Percentiles rank a stretch among this genome's conserved stretches.
phyloP scores from a whole-genome alignment of 352 stramenopile species.

The Aphanomyces stellatus region DNA sequence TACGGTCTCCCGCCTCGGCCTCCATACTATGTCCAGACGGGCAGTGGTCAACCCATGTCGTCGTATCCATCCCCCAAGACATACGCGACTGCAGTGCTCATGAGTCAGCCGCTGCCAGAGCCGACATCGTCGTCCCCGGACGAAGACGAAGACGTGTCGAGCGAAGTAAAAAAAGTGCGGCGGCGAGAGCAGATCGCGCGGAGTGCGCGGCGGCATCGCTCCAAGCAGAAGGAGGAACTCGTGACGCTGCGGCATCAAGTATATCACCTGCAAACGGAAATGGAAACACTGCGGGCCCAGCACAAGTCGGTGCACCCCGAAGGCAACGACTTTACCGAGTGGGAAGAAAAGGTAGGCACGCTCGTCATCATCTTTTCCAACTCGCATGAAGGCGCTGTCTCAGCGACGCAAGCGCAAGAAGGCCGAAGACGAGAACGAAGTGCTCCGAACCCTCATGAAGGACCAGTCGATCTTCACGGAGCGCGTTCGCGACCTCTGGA shows the following conservation, averaged over 20 bases:
- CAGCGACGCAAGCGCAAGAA: conserved; percentile 20
- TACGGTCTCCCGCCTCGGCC: not conserved
- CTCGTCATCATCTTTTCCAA: no score
- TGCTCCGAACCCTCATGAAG: conserved; percentile 1
- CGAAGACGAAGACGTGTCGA: conserved; percentile 9
- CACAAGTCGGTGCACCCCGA: conserved; percentile 17
- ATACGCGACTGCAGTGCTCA: not conserved
- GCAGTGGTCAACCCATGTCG: not conserved
- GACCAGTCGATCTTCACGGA: conserved; percentile 18
- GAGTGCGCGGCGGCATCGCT: conserved; percentile 13
- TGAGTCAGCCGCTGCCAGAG: not conserved
- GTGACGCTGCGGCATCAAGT: conserved; percentile 59
- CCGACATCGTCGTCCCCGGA: not conserved
- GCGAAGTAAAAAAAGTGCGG: conserved; percentile 13
- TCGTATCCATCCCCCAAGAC: not conserved
- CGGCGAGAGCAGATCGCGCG: conserved; percentile 17
- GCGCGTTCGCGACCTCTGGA: conserved; percentile 25
- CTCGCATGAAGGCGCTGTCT: not conserved
- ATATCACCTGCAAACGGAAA: conserved; percentile 62
- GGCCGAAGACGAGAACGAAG: conserved; percentile 16
- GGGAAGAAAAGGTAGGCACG: conserved; percentile 21
- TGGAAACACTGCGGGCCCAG: conserved; percentile 27
- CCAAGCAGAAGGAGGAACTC: conserved; percentile 45
- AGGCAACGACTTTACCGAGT: conserved; percentile 20
- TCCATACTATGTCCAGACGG: not conserved